A percentile compares a stretch with the other conserved stretches of the same genome.
phyloP scores from a whole-genome alignment of 805 yeast species.

The Candida multigemmis region DNA sequence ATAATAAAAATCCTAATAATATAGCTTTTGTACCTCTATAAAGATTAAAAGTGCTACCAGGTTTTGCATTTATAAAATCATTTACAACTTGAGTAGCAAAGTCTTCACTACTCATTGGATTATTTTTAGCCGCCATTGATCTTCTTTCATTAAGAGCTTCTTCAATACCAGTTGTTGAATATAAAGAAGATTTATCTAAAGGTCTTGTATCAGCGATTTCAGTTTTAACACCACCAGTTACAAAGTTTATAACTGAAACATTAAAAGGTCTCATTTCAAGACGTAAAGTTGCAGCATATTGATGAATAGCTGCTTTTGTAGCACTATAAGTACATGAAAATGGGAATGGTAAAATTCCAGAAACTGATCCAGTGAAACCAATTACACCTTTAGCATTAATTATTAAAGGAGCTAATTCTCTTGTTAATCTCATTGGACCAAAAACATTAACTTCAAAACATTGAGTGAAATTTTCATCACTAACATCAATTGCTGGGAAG shows the following conservation, averaged over 20 bases:
- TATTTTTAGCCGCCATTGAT: slow-evolving; percentile 48
- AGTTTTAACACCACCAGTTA: slow-evolving; percentile 73
- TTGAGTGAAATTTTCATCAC: slow-evolving; percentile 40
- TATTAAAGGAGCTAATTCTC: slow-evolving; percentile 47
- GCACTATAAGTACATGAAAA: slow-evolving; percentile 60
- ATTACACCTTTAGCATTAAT: slow-evolving; percentile 62
- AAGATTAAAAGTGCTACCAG: slow-evolving; percentile 32
- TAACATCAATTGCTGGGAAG: slow-evolving; percentile 59
- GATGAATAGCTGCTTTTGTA: slow-evolving; percentile 69
- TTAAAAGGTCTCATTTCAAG: slow-evolving; percentile 65
- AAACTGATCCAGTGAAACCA: slow-evolving; percentile 66
- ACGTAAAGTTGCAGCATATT: slow-evolving; percentile 53
- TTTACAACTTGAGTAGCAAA: slow-evolving; percentile 50
- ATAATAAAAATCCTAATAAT: slow-evolving; percentile 21
- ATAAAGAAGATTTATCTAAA: slow-evolving; percentile 48
- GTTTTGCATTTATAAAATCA: slow-evolving; percentile 30
- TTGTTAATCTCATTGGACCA: slow-evolving; percentile 56
- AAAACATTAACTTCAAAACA: slow-evolving; percentile 60
- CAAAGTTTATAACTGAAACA: slow-evolving; percentile 57
- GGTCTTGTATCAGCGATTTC: slow-evolving; percentile 60
- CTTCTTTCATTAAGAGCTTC: slow-evolving; percentile 43
- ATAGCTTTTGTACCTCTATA: slow-evolving; percentile 47
- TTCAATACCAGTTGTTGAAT: slow-evolving; percentile 40
- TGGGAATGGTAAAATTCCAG: slow-evolving; percentile 63
- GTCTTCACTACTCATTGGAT: slow-evolving; percentile 50